Evolutionary conservation across 371 early-diverging fungal species (phyloP), one percentile per base, ranked within the genome.

Genomic region (Mucor plumbeus): DNA sequence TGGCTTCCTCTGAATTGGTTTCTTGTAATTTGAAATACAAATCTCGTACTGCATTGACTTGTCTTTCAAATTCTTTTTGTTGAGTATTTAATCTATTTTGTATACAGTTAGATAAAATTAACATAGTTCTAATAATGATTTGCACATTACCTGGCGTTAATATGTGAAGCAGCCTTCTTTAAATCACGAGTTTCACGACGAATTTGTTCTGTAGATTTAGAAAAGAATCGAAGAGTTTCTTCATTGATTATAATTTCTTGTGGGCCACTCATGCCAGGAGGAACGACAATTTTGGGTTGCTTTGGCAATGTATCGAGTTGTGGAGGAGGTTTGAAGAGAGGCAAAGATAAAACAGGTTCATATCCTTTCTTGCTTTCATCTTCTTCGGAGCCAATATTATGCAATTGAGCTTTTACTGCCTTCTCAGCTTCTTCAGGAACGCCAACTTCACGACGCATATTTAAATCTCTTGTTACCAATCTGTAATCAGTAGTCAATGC

Each of bases 201-300:
- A 33, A 80, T 56, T 17, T 69, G 67, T 34, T 76, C 74, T 15
- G 81, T 50, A 3, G 72, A 55, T 35, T 69, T 67, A 8, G 63
- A 43, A 36, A 84, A 65, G 70, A 81, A 84, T 15, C 68, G 62
- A 10, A 81, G 64, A 6, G 82, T 73, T 35, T 81, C 78, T 44
- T 81, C 78, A 19, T 68, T 81, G 55, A 84, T 73, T 5, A 78
- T 74, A 15, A 84, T 50, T 55, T 76, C 72, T 54, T 83, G 79
- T 14, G 74, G 71, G 33, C 79, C 78, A 36, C 64, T 65, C 61
- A 73, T 56, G 19, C 67, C 63, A 5, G 69, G 39, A 5, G 81
- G 82, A 21, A 81, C 59, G 2, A 78, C 73, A 34, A 84, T 58
- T 19, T 76, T 77, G 11, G 72, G 59, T 44, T 77, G 71, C 21